Conservation (phyloP, 495 filamentous ascomycete genomes). For the Podospora pseudopauciseta region DNA sequence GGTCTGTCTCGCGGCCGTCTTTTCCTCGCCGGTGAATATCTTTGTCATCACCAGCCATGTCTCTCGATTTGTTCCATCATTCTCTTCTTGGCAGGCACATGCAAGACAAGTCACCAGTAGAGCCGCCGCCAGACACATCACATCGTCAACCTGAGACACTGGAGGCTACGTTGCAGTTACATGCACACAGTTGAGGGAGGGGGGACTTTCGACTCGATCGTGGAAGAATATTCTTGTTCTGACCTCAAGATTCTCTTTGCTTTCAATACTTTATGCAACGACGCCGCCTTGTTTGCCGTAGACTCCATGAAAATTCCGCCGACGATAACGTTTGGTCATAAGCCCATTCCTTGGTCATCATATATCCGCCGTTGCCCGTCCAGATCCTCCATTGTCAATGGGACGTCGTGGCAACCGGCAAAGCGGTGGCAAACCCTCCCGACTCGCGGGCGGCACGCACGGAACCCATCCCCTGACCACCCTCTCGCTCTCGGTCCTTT, state of each 20-base stretch:
- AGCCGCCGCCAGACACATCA: not conserved
- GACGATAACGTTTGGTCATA: not conserved
- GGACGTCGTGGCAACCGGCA: not conserved
- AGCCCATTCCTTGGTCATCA: not conserved
- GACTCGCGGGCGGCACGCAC: not conserved
- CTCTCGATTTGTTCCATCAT: not conserved
- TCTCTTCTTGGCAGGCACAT: not conserved
- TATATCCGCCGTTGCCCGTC: not conserved
- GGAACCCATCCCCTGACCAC: not conserved
- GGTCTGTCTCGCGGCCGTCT: slow-evolving; percentile 3
- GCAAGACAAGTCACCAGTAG: not conserved
- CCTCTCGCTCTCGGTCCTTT: not conserved
- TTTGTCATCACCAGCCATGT: not conserved
- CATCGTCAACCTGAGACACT: not conserved
- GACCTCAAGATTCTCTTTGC: not conserved
- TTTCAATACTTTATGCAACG: not conserved
- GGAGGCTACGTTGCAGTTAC: slow-evolving; percentile 1
- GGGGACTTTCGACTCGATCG: not conserved
- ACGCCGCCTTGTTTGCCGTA: no score
- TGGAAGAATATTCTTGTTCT: not conserved
- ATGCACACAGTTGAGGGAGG: not conserved
- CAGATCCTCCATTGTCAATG: not conserved
- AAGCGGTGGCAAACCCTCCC: not conserved
- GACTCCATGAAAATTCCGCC: no score
- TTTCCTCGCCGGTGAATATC: not conserved